Conservation (phyloP, 805 yeast genomes). For the Ogataea paraovalis region DNA sequence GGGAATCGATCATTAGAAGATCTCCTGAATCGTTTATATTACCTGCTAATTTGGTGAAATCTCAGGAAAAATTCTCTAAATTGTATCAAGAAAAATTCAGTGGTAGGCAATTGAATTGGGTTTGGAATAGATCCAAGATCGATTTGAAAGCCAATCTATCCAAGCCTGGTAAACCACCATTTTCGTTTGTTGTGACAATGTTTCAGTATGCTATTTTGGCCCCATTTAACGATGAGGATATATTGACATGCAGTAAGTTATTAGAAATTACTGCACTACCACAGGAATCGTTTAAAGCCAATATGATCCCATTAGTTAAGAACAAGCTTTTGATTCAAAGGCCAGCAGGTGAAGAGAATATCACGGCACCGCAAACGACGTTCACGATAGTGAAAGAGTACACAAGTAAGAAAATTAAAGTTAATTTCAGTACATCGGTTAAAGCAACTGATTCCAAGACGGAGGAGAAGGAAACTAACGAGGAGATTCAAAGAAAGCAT, state of each 20-base stretch:
- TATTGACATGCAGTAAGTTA: conserved; percentile 58
- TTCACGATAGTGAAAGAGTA: conserved; percentile 77
- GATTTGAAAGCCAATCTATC: conserved; percentile 85
- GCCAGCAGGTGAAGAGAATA: conserved; percentile 57
- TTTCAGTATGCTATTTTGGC: conserved; percentile 83
- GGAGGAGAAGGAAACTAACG: conserved; percentile 79
- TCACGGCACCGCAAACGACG: conserved; percentile 48
- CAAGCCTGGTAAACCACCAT: conserved; percentile 77
- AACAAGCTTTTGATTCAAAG: conserved; percentile 66
- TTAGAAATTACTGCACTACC: conserved; percentile 66
- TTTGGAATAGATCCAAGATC: conserved; percentile 91
- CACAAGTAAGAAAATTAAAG: conserved; percentile 77
- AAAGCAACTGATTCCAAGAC: conserved; percentile 52
- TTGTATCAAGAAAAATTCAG: conserved; percentile 72
- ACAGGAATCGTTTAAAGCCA: conserved; percentile 62
- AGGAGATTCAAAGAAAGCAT: conserved; percentile 60
- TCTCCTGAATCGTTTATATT: conserved; percentile 46
- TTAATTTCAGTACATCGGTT: conserved; percentile 54
- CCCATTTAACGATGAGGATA: conserved; percentile 71
- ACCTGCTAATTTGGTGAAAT: conserved; percentile 62
- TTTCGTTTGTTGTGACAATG: conserved; percentile 73
- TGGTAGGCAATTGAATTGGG: conserved; percentile 91
- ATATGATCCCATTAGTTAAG: conserved; percentile 74
- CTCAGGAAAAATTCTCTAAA: conserved; percentile 63
- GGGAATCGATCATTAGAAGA: conserved; percentile 29